A percentile compares a stretch with the other conserved stretches of the same genome.
These are phyloP conservation scores for Hordeum vulgare DNA, from an alignment of 176 grass and related monocot species.

Conservation along the genomic window DNA sequence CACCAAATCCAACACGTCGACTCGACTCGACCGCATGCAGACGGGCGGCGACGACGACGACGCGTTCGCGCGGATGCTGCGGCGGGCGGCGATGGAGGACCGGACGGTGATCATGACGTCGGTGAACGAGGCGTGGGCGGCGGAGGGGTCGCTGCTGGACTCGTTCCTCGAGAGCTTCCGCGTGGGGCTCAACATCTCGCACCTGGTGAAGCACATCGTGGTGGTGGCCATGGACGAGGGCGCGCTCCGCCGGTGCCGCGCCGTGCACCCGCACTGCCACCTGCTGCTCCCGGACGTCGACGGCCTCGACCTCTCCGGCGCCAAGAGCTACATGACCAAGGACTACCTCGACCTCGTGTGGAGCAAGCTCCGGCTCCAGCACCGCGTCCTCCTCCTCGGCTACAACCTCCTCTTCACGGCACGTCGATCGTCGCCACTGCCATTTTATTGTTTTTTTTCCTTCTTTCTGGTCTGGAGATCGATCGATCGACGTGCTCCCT, in stretches of 20 bases:
- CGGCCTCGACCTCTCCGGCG: constrained; percentile 22
- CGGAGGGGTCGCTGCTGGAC: constrained; percentile 56
- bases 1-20: not conserved
- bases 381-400: constrained; percentile 50
- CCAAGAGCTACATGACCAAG: constrained; percentile 53
- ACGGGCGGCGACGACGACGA: not conserved
- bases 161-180: constrained; percentile 67
- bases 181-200: constrained; percentile 35
- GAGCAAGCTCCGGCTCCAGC: constrained; percentile 52
- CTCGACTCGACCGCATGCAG: not conserved
- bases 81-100: constrained; percentile 46
- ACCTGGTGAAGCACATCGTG: constrained; percentile 47
- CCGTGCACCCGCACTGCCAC: constrained; percentile 60
- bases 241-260: constrained; percentile 34
- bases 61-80: constrained; percentile 33
- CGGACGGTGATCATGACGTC: constrained; percentile 56
- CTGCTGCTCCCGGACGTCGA: constrained; percentile 28
- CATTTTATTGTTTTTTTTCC: not conserved
- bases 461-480: not conserved
- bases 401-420: constrained; percentile 78
- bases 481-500: not conserved
- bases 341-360: constrained; percentile 70
- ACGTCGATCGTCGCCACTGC: not conserved
- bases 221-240: constrained; percentile 49
- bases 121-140: constrained; percentile 57